A percentile compares a stretch with the other conserved stretches of the same genome.
These are phyloP conservation scores for Gymnopilus dilepis DNA, from an alignment of 768 basidiomycete species.

Conservation along the genomic window DNA sequence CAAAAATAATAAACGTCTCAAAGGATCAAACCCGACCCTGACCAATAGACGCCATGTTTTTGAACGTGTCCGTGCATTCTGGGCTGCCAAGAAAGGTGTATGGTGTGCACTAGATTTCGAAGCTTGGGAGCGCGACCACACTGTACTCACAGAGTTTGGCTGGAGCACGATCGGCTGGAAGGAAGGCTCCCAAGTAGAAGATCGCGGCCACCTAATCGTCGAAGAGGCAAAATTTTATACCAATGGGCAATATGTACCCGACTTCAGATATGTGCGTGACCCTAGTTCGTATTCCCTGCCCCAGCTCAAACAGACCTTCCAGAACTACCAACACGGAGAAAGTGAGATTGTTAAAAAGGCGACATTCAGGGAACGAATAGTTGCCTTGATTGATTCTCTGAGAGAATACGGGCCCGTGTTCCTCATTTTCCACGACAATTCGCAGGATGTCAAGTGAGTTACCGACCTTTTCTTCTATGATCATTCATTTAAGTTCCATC, in stretches of 20 bases:
- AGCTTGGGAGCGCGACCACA: slow-evolving; percentile 81
- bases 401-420: slow-evolving; percentile 62
- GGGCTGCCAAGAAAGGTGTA: slow-evolving; percentile 64
- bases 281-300: not conserved
- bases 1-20: slow-evolving; percentile 81
- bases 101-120: slow-evolving; percentile 88
- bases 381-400: slow-evolving; percentile 46
- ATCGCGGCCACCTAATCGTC: slow-evolving; percentile 66
- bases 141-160: slow-evolving; percentile 82
- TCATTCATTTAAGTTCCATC: not conserved
- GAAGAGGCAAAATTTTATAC: slow-evolving; percentile 60
- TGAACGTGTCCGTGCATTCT: slow-evolving; percentile 69
- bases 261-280: slow-evolving; percentile 62
- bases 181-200: slow-evolving; percentile 49
- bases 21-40: slow-evolving; percentile 62
- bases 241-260: slow-evolving; percentile 68
- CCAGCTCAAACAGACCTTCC: not conserved
- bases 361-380: slow-evolving; percentile 57
- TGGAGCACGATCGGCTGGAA: slow-evolving; percentile 68
- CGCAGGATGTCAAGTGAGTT: slow-evolving; percentile 75
- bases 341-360: slow-evolving; percentile 58
- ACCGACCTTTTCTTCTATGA: not conserved
- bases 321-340: slow-evolving; percentile 73
- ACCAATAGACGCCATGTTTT: slow-evolving; percentile 64
- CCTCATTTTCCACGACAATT: slow-evolving; percentile 81